phyloP scores from a whole-genome alignment of 2,329 filamentous ascomycete genomes.

The Phoma sp. region DNA sequence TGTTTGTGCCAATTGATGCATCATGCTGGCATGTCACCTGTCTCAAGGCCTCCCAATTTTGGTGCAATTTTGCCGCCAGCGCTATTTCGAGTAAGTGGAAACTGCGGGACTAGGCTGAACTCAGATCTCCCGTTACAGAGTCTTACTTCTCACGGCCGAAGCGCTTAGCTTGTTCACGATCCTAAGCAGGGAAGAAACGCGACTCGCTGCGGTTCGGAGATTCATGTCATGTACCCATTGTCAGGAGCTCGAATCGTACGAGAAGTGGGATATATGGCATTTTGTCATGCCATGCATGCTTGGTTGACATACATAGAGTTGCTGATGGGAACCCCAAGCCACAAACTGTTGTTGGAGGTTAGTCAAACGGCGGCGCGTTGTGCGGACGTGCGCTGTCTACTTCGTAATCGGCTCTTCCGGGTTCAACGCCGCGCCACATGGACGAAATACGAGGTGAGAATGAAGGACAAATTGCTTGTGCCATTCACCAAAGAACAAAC shows the following conservation, averaged over 20 bases:
- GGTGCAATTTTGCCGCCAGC: slow-evolving; percentile 15
- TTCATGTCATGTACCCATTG: neutral
- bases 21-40: slow-evolving; percentile 1
- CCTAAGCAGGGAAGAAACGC: neutral
- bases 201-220: slow-evolving; percentile 7
- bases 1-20: neutral
- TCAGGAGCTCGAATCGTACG: neutral
- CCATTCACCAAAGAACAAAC: neutral
- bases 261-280: neutral
- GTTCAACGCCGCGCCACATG: neutral
- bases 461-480: slow-evolving; percentile 6
- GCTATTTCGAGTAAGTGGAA: slow-evolving; percentile 12
- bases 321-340: neutral
- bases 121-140: slow-evolving; percentile 14
- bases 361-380: slow-evolving; percentile 2
- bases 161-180: slow-evolving; percentile 3
- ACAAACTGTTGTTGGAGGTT: neutral
- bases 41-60: slow-evolving; percentile 15
- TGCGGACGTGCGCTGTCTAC: neutral
- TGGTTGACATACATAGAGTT: neutral
- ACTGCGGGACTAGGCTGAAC: slow-evolving; percentile 14
- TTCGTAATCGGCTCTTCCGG: neutral
- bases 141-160: slow-evolving; percentile 3
- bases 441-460: neutral
- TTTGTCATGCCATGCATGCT: neutral